Conservation (phyloP, 1,139 yeast species). For the Taiozyma sp. region DNA sequence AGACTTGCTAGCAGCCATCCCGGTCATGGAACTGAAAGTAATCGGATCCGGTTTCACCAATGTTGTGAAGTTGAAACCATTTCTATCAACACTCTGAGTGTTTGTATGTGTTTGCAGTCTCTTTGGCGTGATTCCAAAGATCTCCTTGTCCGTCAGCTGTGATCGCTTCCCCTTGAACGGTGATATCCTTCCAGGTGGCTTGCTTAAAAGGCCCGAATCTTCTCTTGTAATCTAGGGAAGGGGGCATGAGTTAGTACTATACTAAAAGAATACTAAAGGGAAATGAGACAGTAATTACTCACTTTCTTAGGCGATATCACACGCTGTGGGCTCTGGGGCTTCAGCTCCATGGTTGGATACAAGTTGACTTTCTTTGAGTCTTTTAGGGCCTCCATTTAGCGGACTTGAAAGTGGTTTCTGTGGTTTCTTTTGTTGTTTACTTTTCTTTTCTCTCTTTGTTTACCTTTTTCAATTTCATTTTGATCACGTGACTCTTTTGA, state of each 20-base stretch:
- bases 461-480: too few relatives aligned
- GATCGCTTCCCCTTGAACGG: conserved; percentile 20
- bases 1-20: conserved; percentile 14
- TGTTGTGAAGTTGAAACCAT: neutral
- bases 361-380: conserved; percentile 11
- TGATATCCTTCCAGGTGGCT: conserved; percentile 21
- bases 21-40: conserved; percentile 12
- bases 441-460: too few relatives aligned
- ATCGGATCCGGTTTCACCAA: conserved; percentile 4
- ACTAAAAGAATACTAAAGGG: too few relatives aligned
- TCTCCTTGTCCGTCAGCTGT: conserved; percentile 10
- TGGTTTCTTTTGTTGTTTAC: conserved; percentile 3
- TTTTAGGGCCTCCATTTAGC: conserved; percentile 6
- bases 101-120: conserved; percentile 8
- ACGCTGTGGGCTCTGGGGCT: conserved; percentile 9
- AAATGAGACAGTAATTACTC: neutral
- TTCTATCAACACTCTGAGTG: conserved; percentile 21
- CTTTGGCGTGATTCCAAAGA: conserved; percentile 19
- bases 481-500: too few relatives aligned
- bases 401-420: neutral
- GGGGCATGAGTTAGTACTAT: neutral
- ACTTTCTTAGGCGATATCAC: neutral
- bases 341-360: conserved; percentile 12
- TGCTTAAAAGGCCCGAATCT: conserved; percentile 1
- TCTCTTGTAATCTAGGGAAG: neutral